These are phyloP conservation scores for Metschnikowia cubensis DNA, from an alignment of 805 yeast genomes.

Conservation along the genomic window DNA sequence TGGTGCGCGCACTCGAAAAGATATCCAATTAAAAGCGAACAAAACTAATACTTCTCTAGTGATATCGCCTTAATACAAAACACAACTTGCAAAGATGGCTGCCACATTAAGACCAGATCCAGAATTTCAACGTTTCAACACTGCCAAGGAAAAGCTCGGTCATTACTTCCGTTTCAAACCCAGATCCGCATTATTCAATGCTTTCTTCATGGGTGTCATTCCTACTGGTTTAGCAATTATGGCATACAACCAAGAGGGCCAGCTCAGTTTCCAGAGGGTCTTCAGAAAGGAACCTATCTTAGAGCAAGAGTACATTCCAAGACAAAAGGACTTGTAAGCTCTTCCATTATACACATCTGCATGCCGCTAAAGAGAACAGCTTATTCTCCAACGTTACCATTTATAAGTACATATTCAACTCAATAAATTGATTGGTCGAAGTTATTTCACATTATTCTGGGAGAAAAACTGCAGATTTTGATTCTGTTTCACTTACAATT, in stretches of 20 bases:
- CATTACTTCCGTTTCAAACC: slow-evolving; percentile 42
- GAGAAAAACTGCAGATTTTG: not conserved
- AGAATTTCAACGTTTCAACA: slow-evolving; percentile 39
- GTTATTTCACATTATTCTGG: too few species aligned
- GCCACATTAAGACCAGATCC: slow-evolving; percentile 42
- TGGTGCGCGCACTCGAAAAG: slow-evolving; percentile 15
- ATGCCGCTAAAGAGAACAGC: slow-evolving; percentile 1
- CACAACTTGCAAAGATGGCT: slow-evolving; percentile 28
- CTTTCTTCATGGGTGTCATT: slow-evolving; percentile 34
- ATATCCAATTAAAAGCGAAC: slow-evolving; percentile 18
- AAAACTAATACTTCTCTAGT: slow-evolving; percentile 2
- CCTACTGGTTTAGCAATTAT: slow-evolving; percentile 35
- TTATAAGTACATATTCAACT: not conserved
- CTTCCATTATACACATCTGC: not conserved
- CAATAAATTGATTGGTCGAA: not conserved
- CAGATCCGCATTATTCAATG: slow-evolving; percentile 32
- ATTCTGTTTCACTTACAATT: not conserved
- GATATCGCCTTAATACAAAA: not conserved
- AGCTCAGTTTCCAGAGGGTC: slow-evolving; percentile 26
- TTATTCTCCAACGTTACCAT: not conserved
- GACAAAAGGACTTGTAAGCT: slow-evolving; percentile 39
- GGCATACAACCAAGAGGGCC: slow-evolving; percentile 40
- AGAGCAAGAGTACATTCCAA: slow-evolving; percentile 38
- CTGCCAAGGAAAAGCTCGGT: slow-evolving; percentile 40
- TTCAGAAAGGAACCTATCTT: slow-evolving; percentile 36